Evolutionary conservation across 768 basidiomycete species (phyloP), one percentile per base, ranked within the genome.

Genomic region (Hydnomerulius pinastri): DNA sequence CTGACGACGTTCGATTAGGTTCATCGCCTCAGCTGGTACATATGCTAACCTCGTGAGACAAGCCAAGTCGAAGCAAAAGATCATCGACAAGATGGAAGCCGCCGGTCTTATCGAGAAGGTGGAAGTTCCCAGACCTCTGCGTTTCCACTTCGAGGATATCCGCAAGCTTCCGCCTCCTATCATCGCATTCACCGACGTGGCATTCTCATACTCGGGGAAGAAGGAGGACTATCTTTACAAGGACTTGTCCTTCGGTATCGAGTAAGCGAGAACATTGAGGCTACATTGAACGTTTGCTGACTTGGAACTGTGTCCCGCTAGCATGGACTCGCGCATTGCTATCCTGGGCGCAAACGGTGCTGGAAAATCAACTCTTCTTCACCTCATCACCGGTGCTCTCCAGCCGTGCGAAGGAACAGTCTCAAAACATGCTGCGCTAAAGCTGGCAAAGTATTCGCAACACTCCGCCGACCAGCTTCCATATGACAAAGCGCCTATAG

Each of bases 11-110:
- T 2, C 6, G 20, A 35, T 20, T 21, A 87, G 93, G 65, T 98
- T 98, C 81, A 98, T 98, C 59, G 92, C 97, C 6, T 95, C 92
- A n/a, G 96, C 96, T 29, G 96, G 96, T 82, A 99, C 96, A 29
- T 99, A 98, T 67, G 97, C 96, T 60, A 99, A 99, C 71, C 83
- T 99, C 58, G 96, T 99, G 62, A 92, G 87, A 64, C 96, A 99
- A 72, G 96, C 96, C 59, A 98, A 99, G 75, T 98, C 95, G 43
- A 99, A 99, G 71, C 96, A 99, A 72, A 99, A 99, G 82, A 98
- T 99, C 56, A 96, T 99, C 72, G 96, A 99, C 79, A 99, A 99
- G 83, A 99, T 99, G 96, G 97, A 99, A 78, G 96, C 96, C 23
- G 96, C 95, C 12, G 96, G 96, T 55, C 79, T 99, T 36, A 80